A percentile compares a stretch with the other conserved stretches of the same genome.
Conservation (phyloP, 1,284 basidiomycete genomes). For the Austroboletus niveus region DNA sequence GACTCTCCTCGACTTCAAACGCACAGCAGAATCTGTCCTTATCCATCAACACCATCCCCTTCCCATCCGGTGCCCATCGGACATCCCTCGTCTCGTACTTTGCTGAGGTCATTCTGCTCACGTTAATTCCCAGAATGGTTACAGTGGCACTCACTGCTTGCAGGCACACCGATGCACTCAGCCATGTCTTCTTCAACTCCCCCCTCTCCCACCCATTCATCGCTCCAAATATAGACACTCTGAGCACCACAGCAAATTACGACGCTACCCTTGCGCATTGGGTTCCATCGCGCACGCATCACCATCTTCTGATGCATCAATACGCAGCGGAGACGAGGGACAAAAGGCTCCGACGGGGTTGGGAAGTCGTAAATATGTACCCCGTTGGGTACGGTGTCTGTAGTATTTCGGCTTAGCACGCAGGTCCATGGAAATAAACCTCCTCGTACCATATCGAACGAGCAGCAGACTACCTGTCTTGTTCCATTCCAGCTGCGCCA, state of each 20-base stretch:
- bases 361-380: conserved; percentile 67
- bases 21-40: conserved; percentile 80
- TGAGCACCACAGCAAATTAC: conserved; percentile 66
- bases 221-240: conserved; percentile 78
- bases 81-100: conserved; percentile 65
- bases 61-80: conserved; percentile 82
- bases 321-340: conserved; percentile 61
- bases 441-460: conserved; percentile 58
- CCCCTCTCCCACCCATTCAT: conserved; percentile 67
- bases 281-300: conserved; percentile 71
- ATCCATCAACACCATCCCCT: conserved; percentile 69
- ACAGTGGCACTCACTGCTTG: conserved; percentile 56
- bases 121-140: not conserved
- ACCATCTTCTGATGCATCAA: conserved; percentile 63
- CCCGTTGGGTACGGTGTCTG: conserved; percentile 61
- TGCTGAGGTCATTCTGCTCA: conserved; percentile 37
- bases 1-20: conserved; percentile 60
- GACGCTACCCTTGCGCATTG: conserved; percentile 65
- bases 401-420: conserved; percentile 3
- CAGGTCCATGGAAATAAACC: not conserved
- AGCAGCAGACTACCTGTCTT: conserved; percentile 68
- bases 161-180: conserved; percentile 78
- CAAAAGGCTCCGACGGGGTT: conserved; percentile 47
- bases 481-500: conserved; percentile 76
- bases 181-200: conserved; percentile 67